Conservation (phyloP, 345 rosid species). For the Lepidium didymum region DNA sequence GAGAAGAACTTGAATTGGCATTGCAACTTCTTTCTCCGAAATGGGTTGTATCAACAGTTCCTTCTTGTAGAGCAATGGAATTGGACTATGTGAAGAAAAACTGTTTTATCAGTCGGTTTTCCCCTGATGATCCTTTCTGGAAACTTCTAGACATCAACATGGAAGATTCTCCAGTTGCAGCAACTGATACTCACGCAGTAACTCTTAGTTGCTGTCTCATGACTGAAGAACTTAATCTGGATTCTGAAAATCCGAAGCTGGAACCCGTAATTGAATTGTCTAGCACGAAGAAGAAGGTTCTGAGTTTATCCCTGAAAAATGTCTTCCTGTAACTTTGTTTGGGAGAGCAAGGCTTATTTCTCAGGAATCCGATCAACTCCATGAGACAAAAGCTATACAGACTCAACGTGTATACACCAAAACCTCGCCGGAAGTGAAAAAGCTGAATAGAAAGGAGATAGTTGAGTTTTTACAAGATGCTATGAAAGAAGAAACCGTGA, state of each 20-base stretch:
- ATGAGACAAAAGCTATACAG: constrained; percentile 8
- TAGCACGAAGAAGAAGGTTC: constrained; percentile 24
- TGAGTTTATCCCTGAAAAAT: constrained; percentile 39
- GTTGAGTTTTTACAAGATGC: constrained; percentile 20
- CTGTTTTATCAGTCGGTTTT: constrained; percentile 39
- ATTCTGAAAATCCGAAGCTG: constrained; percentile 19
- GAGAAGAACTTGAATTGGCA: constrained; percentile 73
- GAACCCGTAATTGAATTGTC: constrained; percentile 23
- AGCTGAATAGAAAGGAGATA: constrained; percentile 1
- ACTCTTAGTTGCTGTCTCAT: constrained; percentile 25
- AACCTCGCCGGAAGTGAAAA: background rate
- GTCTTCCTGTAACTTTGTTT: constrained; percentile 52
- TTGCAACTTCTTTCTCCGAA: constrained; percentile 63
- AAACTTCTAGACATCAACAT: constrained; percentile 60
- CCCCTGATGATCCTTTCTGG: constrained; percentile 61
- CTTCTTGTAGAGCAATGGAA: constrained; percentile 72
- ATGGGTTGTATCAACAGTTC: constrained; percentile 78
- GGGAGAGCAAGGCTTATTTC: constrained; percentile 61
- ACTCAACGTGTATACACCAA: background rate
- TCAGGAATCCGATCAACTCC: constrained; percentile 24
- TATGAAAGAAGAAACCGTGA: background rate
- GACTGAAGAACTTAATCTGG: constrained; percentile 23
- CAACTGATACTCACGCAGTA: constrained; percentile 11
- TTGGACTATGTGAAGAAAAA: constrained; percentile 57
- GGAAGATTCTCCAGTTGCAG: constrained; percentile 31